Evolutionary conservation across 768 basidiomycete species (phyloP).

Genomic region (Boletus speciosus): DNA sequence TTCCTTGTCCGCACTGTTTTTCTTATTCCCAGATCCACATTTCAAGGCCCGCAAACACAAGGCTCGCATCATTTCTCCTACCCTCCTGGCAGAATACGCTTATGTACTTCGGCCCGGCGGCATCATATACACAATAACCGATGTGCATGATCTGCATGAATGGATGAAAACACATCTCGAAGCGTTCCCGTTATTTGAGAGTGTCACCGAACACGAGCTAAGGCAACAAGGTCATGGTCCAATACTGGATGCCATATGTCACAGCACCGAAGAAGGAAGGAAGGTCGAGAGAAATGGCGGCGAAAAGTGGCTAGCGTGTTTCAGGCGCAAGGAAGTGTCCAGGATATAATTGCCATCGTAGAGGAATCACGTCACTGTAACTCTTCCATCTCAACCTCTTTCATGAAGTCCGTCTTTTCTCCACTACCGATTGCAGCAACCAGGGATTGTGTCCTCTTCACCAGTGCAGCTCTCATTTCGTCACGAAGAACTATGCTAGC

Average conservation of each 20-base stretch:
- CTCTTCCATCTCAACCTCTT: constrained; percentile 38
- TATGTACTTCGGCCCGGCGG: constrained; percentile 92
- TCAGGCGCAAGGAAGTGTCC: constrained; percentile 51
- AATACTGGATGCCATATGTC: constrained; percentile 79
- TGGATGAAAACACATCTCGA: constrained; percentile 95
- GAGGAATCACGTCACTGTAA: constrained; percentile 26
- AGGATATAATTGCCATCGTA: constrained; percentile 10
- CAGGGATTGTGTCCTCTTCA: constrained; percentile 56
- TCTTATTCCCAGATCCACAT: constrained; percentile 98
- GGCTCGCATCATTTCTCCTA: constrained; percentile 96
- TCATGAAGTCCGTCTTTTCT: constrained; percentile 31
- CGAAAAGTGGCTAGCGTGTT: constrained; percentile 91
- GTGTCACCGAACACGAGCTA: constrained; percentile 70
- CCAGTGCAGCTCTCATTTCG: constrained; percentile 80
- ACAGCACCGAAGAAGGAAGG: constrained; percentile 91
- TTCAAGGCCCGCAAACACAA: constrained; percentile 99
- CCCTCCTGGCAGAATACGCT: constrained; percentile 96
- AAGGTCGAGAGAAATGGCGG: constrained; percentile 93
- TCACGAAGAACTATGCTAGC: constrained; percentile 72
- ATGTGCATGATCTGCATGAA: constrained; percentile 87
- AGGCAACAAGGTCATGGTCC: constrained; percentile 72
- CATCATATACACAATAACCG: constrained; percentile 96
- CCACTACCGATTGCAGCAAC: constrained; percentile 59
- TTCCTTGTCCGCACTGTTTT: constrained; percentile 91
- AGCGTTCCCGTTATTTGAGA: constrained; percentile 83